Evolutionary conservation across 441 rosid genomes (phyloP), one percentile per base, ranked within the genome.

Genomic region (Populus hybrid): DNA sequence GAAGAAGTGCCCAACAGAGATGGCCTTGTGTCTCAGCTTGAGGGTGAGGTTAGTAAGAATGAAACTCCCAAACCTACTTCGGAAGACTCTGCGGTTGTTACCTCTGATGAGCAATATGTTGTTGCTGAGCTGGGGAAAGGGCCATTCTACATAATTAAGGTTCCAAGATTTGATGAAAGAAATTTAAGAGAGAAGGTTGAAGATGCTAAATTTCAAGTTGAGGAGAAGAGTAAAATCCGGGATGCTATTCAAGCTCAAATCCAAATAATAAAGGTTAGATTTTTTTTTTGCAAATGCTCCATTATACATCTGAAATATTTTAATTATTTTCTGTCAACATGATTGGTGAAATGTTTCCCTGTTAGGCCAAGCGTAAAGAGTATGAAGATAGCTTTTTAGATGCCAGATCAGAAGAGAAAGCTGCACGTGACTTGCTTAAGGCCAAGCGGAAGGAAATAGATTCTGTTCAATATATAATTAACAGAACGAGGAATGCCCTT

Each of bases 391-490:
- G 71, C 56, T 70, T 89, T 82, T 84, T 85, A 45, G 90, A 75
- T 75, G 88, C 91, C 53, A 20, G 79, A 80, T 75, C 88, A 69
- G 88, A 90, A 87, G 97, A 91, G 76, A 88, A 82, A 79, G 78
- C 92, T 74, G 89, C 92, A 68, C 86, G 93, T 36, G 90, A 86
- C 71, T 79, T 82, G 80, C 81, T 82, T 71, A 90, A 82, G 76
- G 87, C 88, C 35, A 95, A 92, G 83, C 87, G 92, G 73, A 86
- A 87, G 82, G 95, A 92, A 82, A 88, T 93, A 42, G 98, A 92
- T 21, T 83, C 90, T 75, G 85, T 88, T 72, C 92, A 84, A 76
- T 85, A 84, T 64, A 75, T 84, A 72, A 86, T 91, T 74, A 87
- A 78, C 83, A 89, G 77, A 79, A 85, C 84, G 77, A 90, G 87